Evolutionary conservation across 495 filamentous ascomycete genomes (phyloP).

Genomic region (Tricharina praecox): DNA sequence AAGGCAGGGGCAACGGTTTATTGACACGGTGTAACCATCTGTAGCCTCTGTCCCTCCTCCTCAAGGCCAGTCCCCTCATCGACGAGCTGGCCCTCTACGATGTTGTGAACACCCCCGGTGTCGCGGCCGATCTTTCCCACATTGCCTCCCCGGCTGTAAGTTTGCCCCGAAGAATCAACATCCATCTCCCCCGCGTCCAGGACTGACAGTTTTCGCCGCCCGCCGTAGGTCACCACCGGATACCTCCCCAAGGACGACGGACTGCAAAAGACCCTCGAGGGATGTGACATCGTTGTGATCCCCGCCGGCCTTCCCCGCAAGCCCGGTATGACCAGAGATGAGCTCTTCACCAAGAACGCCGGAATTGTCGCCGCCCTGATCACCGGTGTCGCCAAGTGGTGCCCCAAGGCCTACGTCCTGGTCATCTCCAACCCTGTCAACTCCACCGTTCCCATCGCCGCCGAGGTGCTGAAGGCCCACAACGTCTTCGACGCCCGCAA

Average conservation of each 20-base stretch:
- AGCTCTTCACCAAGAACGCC: slow-evolving; percentile 97
- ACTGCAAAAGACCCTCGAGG: slow-evolving; percentile 68
- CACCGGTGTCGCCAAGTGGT: slow-evolving; percentile 66
- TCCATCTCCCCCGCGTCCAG: no score
- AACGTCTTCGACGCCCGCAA: slow-evolving; percentile 83
- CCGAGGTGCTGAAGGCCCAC: slow-evolving; percentile 83
- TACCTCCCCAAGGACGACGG: slow-evolving; percentile 84
- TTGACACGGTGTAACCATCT: no score
- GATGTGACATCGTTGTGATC: slow-evolving; percentile 88
- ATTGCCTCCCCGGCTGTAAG: slow-evolving; percentile 86
- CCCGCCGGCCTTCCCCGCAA: slow-evolving; percentile 97
- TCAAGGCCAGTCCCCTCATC: slow-evolving; percentile 72
- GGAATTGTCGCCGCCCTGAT: slow-evolving; percentile 80
- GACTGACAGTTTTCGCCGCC: neutral
- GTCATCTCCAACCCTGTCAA: slow-evolving; percentile 99
- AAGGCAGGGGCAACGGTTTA: no score
- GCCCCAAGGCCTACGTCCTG: slow-evolving; percentile 80
- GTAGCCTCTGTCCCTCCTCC: slow-evolving; percentile 85
- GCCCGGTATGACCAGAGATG: slow-evolving; percentile 97
- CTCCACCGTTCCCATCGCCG: slow-evolving; percentile 94
- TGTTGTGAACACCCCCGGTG: slow-evolving; percentile 96
- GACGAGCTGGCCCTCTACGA: slow-evolving; percentile 92
- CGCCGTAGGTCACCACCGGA: slow-evolving; percentile 62
- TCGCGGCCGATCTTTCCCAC: slow-evolving; percentile 88
- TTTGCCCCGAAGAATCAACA: no score